Percentiles rank a stretch among this genome's conserved stretches.
Evolutionary conservation across 2,329 filamentous ascomycete genomes (phyloP).

Genomic region (Penicillium freii): DNA sequence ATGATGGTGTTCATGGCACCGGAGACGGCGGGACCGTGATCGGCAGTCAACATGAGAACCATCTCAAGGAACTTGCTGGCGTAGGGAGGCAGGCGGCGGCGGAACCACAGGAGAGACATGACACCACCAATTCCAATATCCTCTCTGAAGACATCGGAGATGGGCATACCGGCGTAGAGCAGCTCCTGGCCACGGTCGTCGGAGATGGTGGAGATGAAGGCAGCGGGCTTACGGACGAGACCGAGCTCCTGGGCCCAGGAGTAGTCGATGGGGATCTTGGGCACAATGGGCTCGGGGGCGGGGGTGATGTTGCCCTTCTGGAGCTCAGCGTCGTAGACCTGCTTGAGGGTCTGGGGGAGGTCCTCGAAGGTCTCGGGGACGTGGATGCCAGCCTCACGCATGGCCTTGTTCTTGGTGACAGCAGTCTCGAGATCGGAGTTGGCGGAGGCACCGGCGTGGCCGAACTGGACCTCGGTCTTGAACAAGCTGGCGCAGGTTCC

Average conservation of each 20-base stretch:
- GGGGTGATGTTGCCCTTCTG: constrained; percentile 81
- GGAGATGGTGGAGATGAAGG: constrained; percentile 99
- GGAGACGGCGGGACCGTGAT: constrained; percentile 97
- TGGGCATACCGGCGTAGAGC: constrained; percentile 97
- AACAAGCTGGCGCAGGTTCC: constrained; percentile 99
- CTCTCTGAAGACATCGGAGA: constrained; percentile 99
- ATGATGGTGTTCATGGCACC: constrained; percentile 99
- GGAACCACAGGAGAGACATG: constrained; percentile 99
- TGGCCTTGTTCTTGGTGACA: constrained; percentile 91
- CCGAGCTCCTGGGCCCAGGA: constrained; percentile 99
- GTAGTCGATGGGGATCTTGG: constrained; percentile 99
- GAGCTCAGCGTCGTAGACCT: constrained; percentile 87
- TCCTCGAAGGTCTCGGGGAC: constrained; percentile 98
- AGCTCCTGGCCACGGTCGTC: constrained; percentile 99
- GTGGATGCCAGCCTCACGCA: constrained; percentile 91
- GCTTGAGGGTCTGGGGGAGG: constrained; percentile 71
- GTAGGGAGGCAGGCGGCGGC: constrained; percentile 89
- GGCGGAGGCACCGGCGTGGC: constrained; percentile 96
- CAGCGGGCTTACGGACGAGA: constrained; percentile 98
- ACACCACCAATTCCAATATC: constrained; percentile 99
- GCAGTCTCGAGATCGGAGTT: constrained; percentile 99
- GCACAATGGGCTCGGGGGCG: constrained; percentile 82
- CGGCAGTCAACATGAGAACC: constrained; percentile 99
- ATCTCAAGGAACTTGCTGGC: constrained; percentile 99
- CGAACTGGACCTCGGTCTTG: constrained; percentile 99